Percentiles rank a stretch among this genome's conserved stretches.
Evolutionary conservation across 768 basidiomycete species (phyloP).

Genomic region (Xerocomellus amylosporus): DNA sequence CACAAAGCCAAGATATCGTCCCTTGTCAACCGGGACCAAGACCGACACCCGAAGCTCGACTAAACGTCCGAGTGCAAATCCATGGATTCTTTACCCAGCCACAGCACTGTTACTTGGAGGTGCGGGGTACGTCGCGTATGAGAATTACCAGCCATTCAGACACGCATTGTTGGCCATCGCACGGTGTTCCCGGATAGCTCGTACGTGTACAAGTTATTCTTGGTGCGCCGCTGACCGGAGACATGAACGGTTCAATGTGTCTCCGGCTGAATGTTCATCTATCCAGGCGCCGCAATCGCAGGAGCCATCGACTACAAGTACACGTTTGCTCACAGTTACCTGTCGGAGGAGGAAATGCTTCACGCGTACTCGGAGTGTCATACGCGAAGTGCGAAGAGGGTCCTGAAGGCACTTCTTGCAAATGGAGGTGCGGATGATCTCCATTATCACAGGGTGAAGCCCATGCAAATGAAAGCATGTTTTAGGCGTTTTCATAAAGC

Average conservation of each 20-base stretch:
- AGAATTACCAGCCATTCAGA: constrained; percentile 69
- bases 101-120: constrained; percentile 30
- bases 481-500: constrained; percentile 78
- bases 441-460: not conserved
- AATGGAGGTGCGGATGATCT: constrained; percentile 67
- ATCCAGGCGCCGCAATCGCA: constrained; percentile 55
- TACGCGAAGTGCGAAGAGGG: constrained; percentile 71
- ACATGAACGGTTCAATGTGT: constrained; percentile 17
- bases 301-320: constrained; percentile 72
- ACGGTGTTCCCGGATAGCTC: constrained; percentile 78
- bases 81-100: constrained; percentile 28
- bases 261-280: constrained; percentile 1
- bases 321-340: constrained; percentile 55
- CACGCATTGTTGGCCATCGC: constrained; percentile 69
- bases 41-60: not conserved
- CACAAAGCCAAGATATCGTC: constrained; percentile 6
- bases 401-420: constrained; percentile 78
- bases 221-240: constrained; percentile 25
- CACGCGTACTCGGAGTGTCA: constrained; percentile 77
- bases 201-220: constrained; percentile 36
- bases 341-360: constrained; percentile 46
- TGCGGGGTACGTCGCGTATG: constrained; percentile 49
- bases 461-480: not conserved
- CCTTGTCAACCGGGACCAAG: constrained; percentile 12
- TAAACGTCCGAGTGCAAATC: constrained; percentile 8